A percentile compares a stretch with the other conserved stretches of the same genome.
Conservation (phyloP, 2,329 filamentous ascomycete species). For the Alternaria arborescens region DNA sequence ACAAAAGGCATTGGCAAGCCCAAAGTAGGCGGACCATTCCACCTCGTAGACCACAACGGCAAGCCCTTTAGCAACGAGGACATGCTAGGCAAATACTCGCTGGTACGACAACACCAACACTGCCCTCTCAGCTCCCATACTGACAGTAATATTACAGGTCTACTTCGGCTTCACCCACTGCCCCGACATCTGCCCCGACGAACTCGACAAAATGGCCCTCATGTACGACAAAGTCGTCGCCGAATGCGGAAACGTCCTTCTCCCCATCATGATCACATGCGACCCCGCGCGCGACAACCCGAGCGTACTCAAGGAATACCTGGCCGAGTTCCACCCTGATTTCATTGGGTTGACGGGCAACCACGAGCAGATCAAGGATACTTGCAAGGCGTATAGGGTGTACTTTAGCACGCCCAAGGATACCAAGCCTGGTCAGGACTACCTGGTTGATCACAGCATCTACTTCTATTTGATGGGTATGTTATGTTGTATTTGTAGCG, state of each 20-base stretch:
- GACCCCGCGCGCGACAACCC: conserved; percentile 92
- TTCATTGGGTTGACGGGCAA: conserved; percentile 91
- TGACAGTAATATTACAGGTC: conserved; percentile 63
- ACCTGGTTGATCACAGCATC: conserved; percentile 97
- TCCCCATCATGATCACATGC: conserved; percentile 92
- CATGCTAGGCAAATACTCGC: conserved; percentile 84
- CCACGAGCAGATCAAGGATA: conserved; percentile 90
- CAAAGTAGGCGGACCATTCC: conserved; percentile 89
- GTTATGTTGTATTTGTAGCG: conserved; percentile 33
- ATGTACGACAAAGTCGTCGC: conserved; percentile 79
- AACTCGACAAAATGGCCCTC: conserved; percentile 98
- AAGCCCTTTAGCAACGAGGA: conserved; percentile 78
- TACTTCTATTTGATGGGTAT: conserved; percentile 97
- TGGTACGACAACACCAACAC: conserved; percentile 62
- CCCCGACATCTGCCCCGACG: conserved; percentile 97
- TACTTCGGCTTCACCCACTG: conserved; percentile 99
- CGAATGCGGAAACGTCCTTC: conserved; percentile 62
- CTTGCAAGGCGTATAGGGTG: conserved; percentile 95
- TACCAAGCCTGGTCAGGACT: conserved; percentile 93
- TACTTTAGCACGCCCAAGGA: conserved; percentile 94
- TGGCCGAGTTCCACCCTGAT: conserved; percentile 86
- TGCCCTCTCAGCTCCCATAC: neutral
- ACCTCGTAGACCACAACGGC: conserved; percentile 82
- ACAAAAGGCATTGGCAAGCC: conserved; percentile 92
- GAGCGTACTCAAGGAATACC: conserved; percentile 81